Evolutionary conservation across 2,329 filamentous ascomycete species (phyloP).

Genomic region (Fusarium sp.): DNA sequence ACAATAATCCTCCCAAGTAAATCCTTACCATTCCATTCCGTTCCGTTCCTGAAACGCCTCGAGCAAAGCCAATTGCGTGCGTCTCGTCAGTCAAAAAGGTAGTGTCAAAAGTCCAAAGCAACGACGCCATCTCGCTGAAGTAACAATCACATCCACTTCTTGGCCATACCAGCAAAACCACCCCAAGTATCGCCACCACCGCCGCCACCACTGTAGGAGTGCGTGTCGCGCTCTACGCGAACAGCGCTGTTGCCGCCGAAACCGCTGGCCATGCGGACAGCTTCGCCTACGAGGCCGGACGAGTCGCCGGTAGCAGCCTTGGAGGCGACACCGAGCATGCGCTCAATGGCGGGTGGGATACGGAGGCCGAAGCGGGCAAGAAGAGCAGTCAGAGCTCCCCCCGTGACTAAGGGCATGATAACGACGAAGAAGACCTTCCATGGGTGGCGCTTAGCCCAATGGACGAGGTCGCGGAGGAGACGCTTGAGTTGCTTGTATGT

Average conservation of each 20-base stretch:
- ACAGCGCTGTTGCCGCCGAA: slow-evolving; percentile 40
- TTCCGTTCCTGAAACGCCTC: slow-evolving; percentile 37
- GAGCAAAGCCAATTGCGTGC: slow-evolving; percentile 14
- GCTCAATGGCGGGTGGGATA: slow-evolving; percentile 71
- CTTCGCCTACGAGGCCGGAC: slow-evolving; percentile 62
- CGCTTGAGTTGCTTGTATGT: slow-evolving; percentile 79
- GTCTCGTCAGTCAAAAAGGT: slow-evolving; percentile 1
- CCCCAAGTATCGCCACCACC: slow-evolving; percentile 47
- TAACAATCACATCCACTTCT: slow-evolving; percentile 52
- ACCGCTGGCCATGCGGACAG: slow-evolving; percentile 61
- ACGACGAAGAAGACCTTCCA: slow-evolving; percentile 88
- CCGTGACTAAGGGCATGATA: slow-evolving; percentile 86
- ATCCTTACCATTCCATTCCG: not conserved
- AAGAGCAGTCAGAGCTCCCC: slow-evolving; percentile 81
- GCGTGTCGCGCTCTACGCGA: slow-evolving; percentile 48
- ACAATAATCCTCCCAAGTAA: slow-evolving; percentile 7
- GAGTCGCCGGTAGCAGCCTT: slow-evolving; percentile 58
- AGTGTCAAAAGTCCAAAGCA: not conserved
- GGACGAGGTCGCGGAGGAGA: slow-evolving; percentile 80
- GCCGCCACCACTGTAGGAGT: slow-evolving; percentile 46
- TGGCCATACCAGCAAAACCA: slow-evolving; percentile 51
- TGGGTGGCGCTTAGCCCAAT: slow-evolving; percentile 85
- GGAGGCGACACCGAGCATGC: slow-evolving; percentile 64
- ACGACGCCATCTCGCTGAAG: slow-evolving; percentile 1
- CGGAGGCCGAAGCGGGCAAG: slow-evolving; percentile 82